Evolutionary conservation across 1,284 basidiomycete species (phyloP).

Genomic region (Trichosporon ovoides): DNA sequence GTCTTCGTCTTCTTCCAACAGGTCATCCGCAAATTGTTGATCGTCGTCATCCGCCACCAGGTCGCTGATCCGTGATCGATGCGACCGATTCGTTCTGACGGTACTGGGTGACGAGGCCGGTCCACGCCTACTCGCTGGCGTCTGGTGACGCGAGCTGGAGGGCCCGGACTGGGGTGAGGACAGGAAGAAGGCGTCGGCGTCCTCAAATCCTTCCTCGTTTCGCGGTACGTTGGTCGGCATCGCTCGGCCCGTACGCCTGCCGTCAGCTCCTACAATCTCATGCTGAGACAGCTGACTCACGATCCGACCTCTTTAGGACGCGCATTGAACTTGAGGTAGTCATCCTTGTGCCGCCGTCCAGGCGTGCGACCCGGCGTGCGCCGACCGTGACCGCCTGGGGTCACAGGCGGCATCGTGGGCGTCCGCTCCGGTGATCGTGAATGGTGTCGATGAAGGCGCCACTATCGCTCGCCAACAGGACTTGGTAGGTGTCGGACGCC

Average conservation of each 20-base stretch:
- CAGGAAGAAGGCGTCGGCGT: slow-evolving; percentile 66
- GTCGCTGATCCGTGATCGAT: slow-evolving; percentile 20
- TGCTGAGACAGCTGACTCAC: slow-evolving; percentile 28
- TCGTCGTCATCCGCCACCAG: slow-evolving; percentile 45
- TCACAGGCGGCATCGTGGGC: slow-evolving; percentile 17
- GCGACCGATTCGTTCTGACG: slow-evolving; percentile 43
- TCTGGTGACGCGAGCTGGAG: not conserved
- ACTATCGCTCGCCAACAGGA: too few species aligned
- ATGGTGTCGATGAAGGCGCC: too few species aligned
- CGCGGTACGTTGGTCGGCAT: slow-evolving; percentile 57
- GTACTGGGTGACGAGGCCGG: not conserved
- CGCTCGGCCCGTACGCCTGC: slow-evolving; percentile 36
- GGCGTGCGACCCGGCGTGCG: slow-evolving; percentile 9
- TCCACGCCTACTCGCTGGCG: not conserved
- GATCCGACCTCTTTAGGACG: slow-evolving; percentile 43
- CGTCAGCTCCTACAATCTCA: not conserved
- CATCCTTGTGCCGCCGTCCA: slow-evolving; percentile 19
- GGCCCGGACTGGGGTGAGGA: slow-evolving; percentile 20
- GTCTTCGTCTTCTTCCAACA: slow-evolving; percentile 30
- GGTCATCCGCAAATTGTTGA: slow-evolving; percentile 59
- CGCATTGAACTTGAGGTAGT: slow-evolving; percentile 39
- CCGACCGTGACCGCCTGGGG: slow-evolving; percentile 13
- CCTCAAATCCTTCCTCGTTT: slow-evolving; percentile 78
- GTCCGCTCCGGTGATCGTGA: not conserved
- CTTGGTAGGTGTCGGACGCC: too few species aligned